Conservation (phyloP, 441 rosid species). For the Eutrema salsugineum region DNA sequence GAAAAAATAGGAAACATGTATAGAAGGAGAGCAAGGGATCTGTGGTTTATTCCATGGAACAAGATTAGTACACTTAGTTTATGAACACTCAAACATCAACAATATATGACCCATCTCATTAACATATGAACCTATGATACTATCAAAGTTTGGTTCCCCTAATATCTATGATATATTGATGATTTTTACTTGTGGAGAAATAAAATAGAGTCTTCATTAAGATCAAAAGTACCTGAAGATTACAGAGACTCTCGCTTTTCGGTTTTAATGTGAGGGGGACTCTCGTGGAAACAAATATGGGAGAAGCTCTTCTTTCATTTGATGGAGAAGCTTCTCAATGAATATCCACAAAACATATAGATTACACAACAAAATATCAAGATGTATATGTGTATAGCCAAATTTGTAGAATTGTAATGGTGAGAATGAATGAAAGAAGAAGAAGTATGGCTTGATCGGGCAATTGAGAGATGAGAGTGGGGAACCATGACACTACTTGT, state of each 20-base stretch:
- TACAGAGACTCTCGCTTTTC: background rate
- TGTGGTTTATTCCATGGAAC: background rate
- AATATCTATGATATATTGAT: background rate
- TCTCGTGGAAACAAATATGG: background rate
- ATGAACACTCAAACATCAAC: background rate
- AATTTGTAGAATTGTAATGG: background rate
- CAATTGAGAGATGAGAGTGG: constrained; percentile 18
- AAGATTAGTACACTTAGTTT: background rate
- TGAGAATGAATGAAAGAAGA: constrained; percentile 7
- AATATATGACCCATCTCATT: background rate
- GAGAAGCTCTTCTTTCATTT: constrained; percentile 16
- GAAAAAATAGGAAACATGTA: background rate
- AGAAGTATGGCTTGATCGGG: constrained; percentile 10
- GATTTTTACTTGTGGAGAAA: background rate
- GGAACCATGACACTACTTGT: constrained; percentile 27
- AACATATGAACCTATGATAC: background rate
- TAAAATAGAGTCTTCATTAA: background rate
- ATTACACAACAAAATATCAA: background rate
- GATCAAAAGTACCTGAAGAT: constrained; percentile 9
- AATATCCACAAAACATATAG: constrained; percentile 1
- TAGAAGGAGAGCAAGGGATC: background rate
- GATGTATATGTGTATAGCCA: background rate
- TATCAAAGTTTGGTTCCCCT: background rate
- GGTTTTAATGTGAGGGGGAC: background rate
- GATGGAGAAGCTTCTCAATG: constrained; percentile 7